Conservation (phyloP, 768 basidiomycete genomes). For the Kwoniella sp. region DNA sequence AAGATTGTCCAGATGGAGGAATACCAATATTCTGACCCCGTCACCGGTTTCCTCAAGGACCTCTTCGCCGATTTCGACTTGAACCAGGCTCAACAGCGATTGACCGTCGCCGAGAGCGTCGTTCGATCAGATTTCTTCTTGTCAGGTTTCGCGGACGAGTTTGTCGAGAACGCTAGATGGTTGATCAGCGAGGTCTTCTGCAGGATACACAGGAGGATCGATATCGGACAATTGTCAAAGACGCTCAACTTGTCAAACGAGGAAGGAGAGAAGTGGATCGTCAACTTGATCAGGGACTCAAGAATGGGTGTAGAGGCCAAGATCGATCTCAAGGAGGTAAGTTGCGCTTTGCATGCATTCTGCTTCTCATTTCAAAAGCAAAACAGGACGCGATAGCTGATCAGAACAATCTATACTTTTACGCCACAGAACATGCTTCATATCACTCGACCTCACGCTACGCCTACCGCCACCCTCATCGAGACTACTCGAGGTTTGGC, state of each 20-base stretch:
- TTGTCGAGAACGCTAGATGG: constrained; percentile 94
- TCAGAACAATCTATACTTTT: background rate
- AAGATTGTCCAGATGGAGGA: constrained; percentile 93
- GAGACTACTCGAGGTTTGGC: constrained; percentile 92
- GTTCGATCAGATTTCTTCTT: constrained; percentile 93
- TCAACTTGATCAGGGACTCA: constrained; percentile 96
- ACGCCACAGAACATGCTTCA: constrained; percentile 82
- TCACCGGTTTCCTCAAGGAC: constrained; percentile 89
- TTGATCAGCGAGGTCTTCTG: constrained; percentile 97
- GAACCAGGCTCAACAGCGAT: constrained; percentile 83
- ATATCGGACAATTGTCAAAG: constrained; percentile 78
- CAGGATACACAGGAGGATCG: constrained; percentile 78
- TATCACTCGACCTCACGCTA: constrained; percentile 84
- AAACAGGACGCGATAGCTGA: background rate
- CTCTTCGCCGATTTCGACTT: constrained; percentile 96
- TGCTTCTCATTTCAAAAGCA: no score
- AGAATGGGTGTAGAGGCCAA: constrained; percentile 96
- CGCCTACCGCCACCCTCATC: constrained; percentile 90
- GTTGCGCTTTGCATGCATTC: constrained; percentile 25
- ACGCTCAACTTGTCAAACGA: constrained; percentile 89
- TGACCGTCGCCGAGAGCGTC: constrained; percentile 69
- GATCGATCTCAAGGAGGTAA: constrained; percentile 92
- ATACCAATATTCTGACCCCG: constrained; percentile 92
- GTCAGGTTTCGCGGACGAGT: constrained; percentile 84
- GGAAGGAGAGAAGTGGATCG: constrained; percentile 99